Conservation (phyloP, 2,329 filamentous ascomycete genomes). For the Triangularia verruculosa region DNA sequence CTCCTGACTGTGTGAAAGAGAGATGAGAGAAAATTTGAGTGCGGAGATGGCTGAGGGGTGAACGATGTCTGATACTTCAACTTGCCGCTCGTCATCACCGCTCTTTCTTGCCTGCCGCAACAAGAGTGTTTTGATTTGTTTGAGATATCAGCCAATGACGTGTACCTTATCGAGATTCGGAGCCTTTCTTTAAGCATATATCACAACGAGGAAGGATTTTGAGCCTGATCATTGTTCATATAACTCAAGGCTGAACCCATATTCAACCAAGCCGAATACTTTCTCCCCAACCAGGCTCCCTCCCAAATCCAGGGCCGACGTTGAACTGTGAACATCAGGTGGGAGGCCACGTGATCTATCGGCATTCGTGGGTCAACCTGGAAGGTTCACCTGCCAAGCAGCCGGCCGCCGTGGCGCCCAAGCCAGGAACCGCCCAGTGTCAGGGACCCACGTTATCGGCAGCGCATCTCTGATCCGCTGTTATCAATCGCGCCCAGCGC, state of each 20-base stretch:
- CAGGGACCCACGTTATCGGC: neutral
- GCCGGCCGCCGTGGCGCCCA: neutral
- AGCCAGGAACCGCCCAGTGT: neutral
- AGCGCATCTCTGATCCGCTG: neutral
- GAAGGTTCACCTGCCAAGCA: neutral
- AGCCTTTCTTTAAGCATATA: neutral
- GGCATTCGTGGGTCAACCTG: neutral
- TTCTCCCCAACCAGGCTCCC: neutral
- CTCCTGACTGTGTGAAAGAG: neutral
- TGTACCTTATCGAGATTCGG: neutral
- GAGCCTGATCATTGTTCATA: no score
- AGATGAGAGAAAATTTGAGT: neutral
- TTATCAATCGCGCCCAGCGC: neutral
- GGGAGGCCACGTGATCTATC: neutral
- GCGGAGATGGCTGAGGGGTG: neutral
- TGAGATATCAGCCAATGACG: slow-evolving; percentile 1
- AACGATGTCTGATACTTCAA: neutral
- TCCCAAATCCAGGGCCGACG: neutral
- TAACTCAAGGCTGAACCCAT: no score
- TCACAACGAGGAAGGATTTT: neutral
- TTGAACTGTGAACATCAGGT: neutral
- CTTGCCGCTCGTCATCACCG: neutral
- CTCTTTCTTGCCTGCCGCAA: neutral
- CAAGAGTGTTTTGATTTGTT: neutral
- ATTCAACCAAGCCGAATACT: neutral